Base-by-base conservation (phyloP, 139 green algal species). In the Chlamydomonas eustigma region DNA sequence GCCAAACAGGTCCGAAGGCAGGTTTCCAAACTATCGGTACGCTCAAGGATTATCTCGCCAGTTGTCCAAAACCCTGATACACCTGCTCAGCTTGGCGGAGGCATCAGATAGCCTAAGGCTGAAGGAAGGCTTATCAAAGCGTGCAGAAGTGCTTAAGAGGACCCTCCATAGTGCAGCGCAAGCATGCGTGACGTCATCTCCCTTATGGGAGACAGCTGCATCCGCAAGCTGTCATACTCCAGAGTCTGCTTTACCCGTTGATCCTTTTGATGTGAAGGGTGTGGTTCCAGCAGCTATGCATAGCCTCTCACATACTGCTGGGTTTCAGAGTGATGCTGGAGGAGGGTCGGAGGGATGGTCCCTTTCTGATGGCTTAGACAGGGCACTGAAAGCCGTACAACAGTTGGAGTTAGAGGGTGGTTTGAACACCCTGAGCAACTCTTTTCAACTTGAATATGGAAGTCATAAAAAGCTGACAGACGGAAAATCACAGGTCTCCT, bases 21-120 rank as follows among this genome's bases (percentile, higher is more conserved):
- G n/a, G 6, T 31, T 70, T 37, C 63, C 30, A 22, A 70, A 70
- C 63, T 70, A 70, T 28, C 63, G 63, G 24, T 70, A 32, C 18
- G 63, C 30, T 35, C 6, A 5, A 6, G 63, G 63, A 8, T 28
- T 70, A 6, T 37, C 30, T 28, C 25, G 63, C 8, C 63, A 70
- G 63, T 22, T 70, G 63, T 35, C n/a, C 8, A 22, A 5, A 28
- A 70, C 63, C 8, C 63, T 70, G 63, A 8, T 70, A 5, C 63
- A 70, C 30, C 18, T 70, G 25, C 63, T 70, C 24, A 28, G 63
- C n/a, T 18, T 70, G 25, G 63, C 63, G 25, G 63, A 70, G n/a
- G 28, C n/a, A 70, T 8, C 63, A 28, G 63, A 70, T 28, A 28
- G 63, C 24, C 24, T 22, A 8, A 70, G 63, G 28, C 63, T 70